Evolutionary conservation across 1,139 yeast species (phyloP).

Genomic region (Petasospora rhodanensis): DNA sequence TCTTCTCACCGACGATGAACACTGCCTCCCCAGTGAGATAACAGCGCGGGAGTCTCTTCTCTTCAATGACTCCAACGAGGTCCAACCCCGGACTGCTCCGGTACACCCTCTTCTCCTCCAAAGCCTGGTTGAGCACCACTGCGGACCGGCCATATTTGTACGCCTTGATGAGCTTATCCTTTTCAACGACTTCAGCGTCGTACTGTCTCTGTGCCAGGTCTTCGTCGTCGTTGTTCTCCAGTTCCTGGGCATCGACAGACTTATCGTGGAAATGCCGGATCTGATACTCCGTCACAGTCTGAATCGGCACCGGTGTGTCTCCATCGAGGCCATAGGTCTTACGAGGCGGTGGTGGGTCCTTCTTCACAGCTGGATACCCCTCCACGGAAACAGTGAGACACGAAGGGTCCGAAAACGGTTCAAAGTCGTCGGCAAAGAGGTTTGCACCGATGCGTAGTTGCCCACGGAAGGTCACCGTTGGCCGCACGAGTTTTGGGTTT

Average conservation of each 20-base stretch:
- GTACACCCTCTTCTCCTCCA: constrained; percentile 40
- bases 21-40: constrained; percentile 55
- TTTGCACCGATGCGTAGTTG: constrained; percentile 38
- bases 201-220: constrained; percentile 15
- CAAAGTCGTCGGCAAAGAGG: constrained; percentile 20
- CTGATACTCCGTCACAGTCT: constrained; percentile 28
- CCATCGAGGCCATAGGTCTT: constrained; percentile 26
- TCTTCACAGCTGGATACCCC: constrained; percentile 60
- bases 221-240: constrained; percentile 21
- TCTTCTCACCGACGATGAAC: constrained; percentile 46
- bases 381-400: constrained; percentile 47
- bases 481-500: constrained; percentile 27
- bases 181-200: constrained; percentile 27
- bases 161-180: constrained; percentile 39
- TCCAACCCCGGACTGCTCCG: constrained; percentile 50
- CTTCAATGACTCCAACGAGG: constrained; percentile 56
- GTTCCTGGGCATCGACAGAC: constrained; percentile 26
- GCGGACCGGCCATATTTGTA: constrained; percentile 66
- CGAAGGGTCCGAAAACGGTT: constrained; percentile 23
- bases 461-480: constrained; percentile 34
- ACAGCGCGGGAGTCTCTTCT: constrained; percentile 48
- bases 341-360: constrained; percentile 37
- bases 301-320: constrained; percentile 25
- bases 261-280: constrained; percentile 27
- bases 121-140: constrained; percentile 43